Evolutionary conservation across 2,329 filamentous ascomycete genomes (phyloP).

Genomic region (Metarhizium anisopliae): DNA sequence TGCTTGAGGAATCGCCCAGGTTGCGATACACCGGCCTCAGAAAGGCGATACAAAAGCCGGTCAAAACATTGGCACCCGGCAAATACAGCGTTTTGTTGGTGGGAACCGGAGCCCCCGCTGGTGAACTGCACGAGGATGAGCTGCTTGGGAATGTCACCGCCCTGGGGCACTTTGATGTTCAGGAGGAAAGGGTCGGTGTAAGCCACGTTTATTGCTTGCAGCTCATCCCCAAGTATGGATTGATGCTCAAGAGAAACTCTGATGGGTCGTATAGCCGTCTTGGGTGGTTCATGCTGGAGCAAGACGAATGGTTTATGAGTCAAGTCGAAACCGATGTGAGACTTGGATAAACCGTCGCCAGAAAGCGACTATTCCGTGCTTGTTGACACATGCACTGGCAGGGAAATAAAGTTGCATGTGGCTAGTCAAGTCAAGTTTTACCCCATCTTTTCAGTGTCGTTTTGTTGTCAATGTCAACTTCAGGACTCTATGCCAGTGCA

Average conservation of each 20-base stretch:
- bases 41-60: no score
- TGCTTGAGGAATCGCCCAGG: background rate
- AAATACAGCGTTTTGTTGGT: background rate
- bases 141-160: background rate
- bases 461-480: no score
- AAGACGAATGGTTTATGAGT: background rate
- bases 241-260: background rate
- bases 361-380: background rate
- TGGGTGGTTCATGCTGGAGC: background rate
- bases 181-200: background rate
- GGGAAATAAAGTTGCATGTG: no score
- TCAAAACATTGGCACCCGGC: background rate
- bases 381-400: conserved; percentile 15
- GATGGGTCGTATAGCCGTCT: background rate
- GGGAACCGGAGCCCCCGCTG: no score
- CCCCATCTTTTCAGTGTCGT: no score
- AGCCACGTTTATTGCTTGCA: background rate
- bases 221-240: background rate
- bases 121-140: background rate
- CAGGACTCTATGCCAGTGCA: no score
- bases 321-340: background rate
- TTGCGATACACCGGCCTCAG: background rate
- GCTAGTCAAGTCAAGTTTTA: no score
- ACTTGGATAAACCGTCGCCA: background rate
- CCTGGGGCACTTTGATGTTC: background rate